Evolutionary conservation across 2,329 filamentous ascomycete genomes (phyloP).

Genomic region (Zarea fungicola): DNA sequence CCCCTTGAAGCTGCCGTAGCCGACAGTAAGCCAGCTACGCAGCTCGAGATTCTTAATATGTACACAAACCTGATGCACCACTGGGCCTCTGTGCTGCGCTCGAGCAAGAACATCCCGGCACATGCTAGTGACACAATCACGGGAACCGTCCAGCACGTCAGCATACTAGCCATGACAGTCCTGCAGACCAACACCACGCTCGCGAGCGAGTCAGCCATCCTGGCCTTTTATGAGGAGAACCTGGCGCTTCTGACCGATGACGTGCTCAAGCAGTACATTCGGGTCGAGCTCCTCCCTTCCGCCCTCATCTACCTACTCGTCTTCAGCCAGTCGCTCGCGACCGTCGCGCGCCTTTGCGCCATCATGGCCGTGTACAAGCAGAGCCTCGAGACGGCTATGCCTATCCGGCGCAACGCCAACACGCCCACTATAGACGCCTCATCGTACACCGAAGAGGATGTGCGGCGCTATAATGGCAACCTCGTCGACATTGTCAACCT

Average conservation of each 20-base stretch:
- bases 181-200: slow-evolving; percentile 46
- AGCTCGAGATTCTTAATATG: slow-evolving; percentile 56
- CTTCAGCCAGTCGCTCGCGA: slow-evolving; percentile 59
- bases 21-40: slow-evolving; percentile 45
- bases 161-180: slow-evolving; percentile 53
- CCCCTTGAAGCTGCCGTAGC: slow-evolving; percentile 48
- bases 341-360: slow-evolving; percentile 62
- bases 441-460: slow-evolving; percentile 52
- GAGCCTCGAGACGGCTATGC: slow-evolving; percentile 62
- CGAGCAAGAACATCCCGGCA: slow-evolving; percentile 30
- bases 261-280: slow-evolving; percentile 47
- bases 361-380: slow-evolving; percentile 69
- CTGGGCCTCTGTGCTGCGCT: slow-evolving; percentile 46
- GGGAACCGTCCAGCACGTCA: slow-evolving; percentile 43
- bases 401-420: slow-evolving; percentile 28
- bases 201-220: slow-evolving; percentile 49
- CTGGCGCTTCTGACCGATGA: slow-evolving; percentile 50
- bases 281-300: slow-evolving; percentile 63
- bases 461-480: slow-evolving; percentile 73
- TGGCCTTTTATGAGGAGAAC: slow-evolving; percentile 65
- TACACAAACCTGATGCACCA: slow-evolving; percentile 63
- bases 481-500: slow-evolving; percentile 85
- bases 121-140: slow-evolving; percentile 34
- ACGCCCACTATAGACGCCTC: slow-evolving; percentile 27
- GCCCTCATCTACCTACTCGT: slow-evolving; percentile 65